These are phyloP conservation scores for Isatis tinctoria DNA, from an alignment of 345 rosid genomes.

Conservation along the genomic window DNA sequence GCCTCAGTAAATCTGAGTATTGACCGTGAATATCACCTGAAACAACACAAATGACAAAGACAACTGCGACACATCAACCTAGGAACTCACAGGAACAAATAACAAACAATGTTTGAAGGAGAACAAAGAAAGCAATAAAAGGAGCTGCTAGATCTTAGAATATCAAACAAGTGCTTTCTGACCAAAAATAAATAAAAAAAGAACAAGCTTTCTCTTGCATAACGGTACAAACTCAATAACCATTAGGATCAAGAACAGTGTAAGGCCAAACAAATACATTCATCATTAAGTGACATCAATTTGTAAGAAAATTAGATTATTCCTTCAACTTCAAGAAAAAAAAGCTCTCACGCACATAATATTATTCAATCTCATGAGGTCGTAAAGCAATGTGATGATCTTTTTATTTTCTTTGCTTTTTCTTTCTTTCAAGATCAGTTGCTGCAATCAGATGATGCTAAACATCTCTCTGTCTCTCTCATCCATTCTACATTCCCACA, in stretches of 20 bases:
- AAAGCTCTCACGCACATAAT: not conserved
- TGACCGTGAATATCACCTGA: conserved; percentile 37
- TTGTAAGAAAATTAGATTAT: not conserved
- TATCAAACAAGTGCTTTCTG: no score
- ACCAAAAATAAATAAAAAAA: not conserved
- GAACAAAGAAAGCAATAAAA: no score
- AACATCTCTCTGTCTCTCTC: not conserved
- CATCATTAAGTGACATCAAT: not conserved
- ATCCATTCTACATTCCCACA: not conserved
- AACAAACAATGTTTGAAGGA: no score
- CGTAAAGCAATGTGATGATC: not conserved
- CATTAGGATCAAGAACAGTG: not conserved
- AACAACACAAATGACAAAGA: not conserved
- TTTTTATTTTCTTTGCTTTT: not conserved
- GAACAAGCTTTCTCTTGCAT: not conserved
- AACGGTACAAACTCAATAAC: not conserved
- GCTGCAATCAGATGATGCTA: not conserved
- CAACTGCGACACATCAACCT: no score
- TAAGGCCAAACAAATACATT: not conserved
- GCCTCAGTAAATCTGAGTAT: no score
- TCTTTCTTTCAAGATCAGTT: not conserved
- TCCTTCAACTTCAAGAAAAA: not conserved
- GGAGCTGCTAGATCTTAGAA: no score
- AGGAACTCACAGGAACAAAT: no score
- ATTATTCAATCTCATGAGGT: not conserved